Percentiles rank a stretch among this genome's conserved stretches.
phyloP scores from a whole-genome alignment of 768 basidiomycete genomes.

The Leccinum obscurum region DNA sequence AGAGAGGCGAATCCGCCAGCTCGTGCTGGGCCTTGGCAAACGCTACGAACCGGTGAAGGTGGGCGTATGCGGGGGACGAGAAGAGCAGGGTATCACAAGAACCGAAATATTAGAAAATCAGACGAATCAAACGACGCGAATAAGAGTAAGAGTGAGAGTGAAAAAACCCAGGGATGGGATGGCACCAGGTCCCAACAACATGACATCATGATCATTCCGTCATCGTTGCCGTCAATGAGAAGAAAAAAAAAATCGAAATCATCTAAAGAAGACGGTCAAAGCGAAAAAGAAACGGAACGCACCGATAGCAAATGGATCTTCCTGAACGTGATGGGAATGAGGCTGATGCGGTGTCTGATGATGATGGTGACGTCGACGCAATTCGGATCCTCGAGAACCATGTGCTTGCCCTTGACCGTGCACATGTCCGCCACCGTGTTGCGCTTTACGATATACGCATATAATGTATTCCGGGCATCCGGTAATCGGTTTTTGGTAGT shows the following conservation, averaged over 20 bases:
- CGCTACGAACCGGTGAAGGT: constrained; percentile 5
- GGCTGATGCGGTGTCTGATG: not conserved
- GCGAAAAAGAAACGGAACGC: not conserved
- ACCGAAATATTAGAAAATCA: not conserved
- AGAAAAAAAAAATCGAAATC: not conserved
- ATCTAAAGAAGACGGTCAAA: not conserved
- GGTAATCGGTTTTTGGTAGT: not conserved
- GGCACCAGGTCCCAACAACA: not conserved
- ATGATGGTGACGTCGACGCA: constrained; percentile 9
- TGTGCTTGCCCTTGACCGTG: not conserved
- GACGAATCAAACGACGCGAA: not conserved
- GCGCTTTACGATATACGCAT: not conserved
- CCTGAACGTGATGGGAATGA: not conserved
- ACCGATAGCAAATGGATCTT: constrained; percentile 14
- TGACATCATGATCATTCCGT: not conserved
- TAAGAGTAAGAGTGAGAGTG: not conserved
- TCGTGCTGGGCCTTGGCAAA: constrained; percentile 22
- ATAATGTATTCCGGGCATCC: not conserved
- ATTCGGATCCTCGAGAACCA: constrained; percentile 13
- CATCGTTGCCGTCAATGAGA: not conserved
- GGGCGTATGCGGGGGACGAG: not conserved
- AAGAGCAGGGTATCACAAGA: not conserved
- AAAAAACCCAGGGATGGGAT: not conserved
- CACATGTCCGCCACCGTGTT: not conserved
- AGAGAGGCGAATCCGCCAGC: constrained; percentile 1